Conservation (phyloP, 169 alveolate species). For the Ichthyophthirius multifiliis region DNA sequence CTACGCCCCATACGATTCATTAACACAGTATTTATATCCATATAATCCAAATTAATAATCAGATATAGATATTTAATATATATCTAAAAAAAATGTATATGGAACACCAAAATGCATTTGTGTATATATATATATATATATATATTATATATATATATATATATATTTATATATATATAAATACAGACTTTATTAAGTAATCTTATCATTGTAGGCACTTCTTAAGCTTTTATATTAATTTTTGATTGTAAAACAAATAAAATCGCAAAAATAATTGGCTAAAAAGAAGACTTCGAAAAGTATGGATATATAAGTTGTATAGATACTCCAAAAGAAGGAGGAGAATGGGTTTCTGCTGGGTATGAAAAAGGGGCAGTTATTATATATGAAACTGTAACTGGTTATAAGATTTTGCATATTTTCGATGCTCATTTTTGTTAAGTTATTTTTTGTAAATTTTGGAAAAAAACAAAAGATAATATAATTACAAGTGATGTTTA, state of each 20-base stretch:
- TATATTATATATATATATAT: too few species aligned
- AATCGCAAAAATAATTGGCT: neutral
- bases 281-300: neutral
- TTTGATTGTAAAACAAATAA: neutral
- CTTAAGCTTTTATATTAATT: neutral
- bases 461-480: constrained; percentile 1
- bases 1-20: neutral
- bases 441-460: neutral
- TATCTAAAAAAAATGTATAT: neutral
- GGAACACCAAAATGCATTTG: neutral
- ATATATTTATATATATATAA: too few species aligned
- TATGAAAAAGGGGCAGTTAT: neutral
- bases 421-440: neutral
- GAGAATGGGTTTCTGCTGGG: neutral
- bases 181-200: neutral
- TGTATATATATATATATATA: too few species aligned
- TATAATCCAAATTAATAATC: neutral
- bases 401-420: neutral
- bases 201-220: neutral
- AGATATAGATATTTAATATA: too few species aligned
- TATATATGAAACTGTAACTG: neutral
- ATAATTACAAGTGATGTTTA: neutral
- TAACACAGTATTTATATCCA: neutral
- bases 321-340: neutral
- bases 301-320: neutral